Percentiles rank a stretch among this genome's conserved stretches.
Evolutionary conservation across 768 basidiomycete species (phyloP).

Genomic region (Gymnopilus dilepis): DNA sequence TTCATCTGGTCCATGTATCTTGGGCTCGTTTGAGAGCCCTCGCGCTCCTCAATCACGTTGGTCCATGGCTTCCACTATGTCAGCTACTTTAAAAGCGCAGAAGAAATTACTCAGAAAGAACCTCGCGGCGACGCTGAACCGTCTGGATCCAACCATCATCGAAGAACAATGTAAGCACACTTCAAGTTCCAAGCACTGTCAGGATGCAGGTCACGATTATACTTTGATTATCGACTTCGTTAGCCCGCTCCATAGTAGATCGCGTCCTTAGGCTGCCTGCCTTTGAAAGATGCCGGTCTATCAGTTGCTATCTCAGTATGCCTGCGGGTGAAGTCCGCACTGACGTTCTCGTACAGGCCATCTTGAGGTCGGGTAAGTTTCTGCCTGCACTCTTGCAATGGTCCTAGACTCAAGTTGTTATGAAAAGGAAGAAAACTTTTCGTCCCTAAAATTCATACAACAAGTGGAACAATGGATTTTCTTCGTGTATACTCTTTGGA

Average conservation of each 20-base stretch:
- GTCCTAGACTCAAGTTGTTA: neutral
- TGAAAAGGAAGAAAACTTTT: slow-evolving; percentile 65
- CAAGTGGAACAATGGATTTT: slow-evolving; percentile 64
- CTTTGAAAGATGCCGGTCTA: slow-evolving; percentile 50
- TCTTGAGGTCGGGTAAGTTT: slow-evolving; percentile 59
- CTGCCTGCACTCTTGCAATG: too few relatives aligned
- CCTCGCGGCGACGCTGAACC: slow-evolving; percentile 48
- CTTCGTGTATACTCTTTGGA: slow-evolving; percentile 61
- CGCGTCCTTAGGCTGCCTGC: slow-evolving; percentile 55
- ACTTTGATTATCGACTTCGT: neutral
- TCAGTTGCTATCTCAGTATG: slow-evolving; percentile 87
- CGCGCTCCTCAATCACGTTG: too few relatives aligned
- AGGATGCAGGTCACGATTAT: too few relatives aligned
- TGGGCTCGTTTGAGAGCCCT: too few relatives aligned
- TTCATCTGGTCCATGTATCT: too few relatives aligned
- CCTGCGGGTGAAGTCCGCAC: slow-evolving; percentile 74
- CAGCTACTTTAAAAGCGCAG: slow-evolving; percentile 43
- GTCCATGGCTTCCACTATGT: slow-evolving; percentile 2
- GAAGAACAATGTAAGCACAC: slow-evolving; percentile 61
- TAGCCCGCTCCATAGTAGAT: slow-evolving; percentile 53
- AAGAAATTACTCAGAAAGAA: slow-evolving; percentile 63
- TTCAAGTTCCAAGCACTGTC: too few relatives aligned
- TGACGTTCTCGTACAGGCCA: slow-evolving; percentile 48
- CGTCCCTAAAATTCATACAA: slow-evolving; percentile 65
- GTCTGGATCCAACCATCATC: slow-evolving; percentile 48